Conservation (phyloP, 768 basidiomycete genomes). For the Tephrocybe sp. region DNA sequence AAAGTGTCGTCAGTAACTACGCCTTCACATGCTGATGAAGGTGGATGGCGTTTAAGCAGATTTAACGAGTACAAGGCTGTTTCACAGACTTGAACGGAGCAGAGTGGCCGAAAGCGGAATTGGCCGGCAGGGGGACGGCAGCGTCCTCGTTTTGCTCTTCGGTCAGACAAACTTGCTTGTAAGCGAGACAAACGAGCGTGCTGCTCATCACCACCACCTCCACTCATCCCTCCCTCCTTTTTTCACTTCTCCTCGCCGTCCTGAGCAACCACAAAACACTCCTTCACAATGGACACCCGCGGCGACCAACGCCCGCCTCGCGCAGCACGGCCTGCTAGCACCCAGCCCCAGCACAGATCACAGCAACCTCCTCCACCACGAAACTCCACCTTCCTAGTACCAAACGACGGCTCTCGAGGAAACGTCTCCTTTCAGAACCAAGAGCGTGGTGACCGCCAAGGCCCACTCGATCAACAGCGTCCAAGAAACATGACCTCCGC, state of each 20-base stretch:
- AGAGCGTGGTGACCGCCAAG: conserved; percentile 69
- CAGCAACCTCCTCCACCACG: conserved; percentile 34
- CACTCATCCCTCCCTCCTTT: neutral
- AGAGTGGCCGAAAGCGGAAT: conserved; percentile 16
- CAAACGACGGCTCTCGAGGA: conserved; percentile 34
- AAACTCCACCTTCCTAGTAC: conserved; percentile 31
- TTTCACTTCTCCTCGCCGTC: neutral
- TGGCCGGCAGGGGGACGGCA: conserved; percentile 9
- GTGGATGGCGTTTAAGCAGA: neutral
- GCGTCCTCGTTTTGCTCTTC: conserved; percentile 12
- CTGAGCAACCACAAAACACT: conserved; percentile 7
- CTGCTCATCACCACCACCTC: neutral
- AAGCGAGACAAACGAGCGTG: conserved; percentile 16
- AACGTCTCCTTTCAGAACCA: conserved; percentile 67
- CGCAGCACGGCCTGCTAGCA: conserved; percentile 45
- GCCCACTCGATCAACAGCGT: conserved; percentile 53
- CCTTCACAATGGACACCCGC: conserved; percentile 35
- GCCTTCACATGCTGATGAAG: neutral
- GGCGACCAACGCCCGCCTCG: conserved; percentile 55
- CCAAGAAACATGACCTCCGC: conserved; percentile 46
- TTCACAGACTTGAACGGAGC: conserved; percentile 5
- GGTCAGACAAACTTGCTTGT: conserved; percentile 3
- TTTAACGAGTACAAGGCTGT: neutral
- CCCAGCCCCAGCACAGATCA: conserved; percentile 34
- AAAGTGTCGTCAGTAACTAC: too few relatives aligned